Conservation (phyloP, 1,284 basidiomycete genomes). For the Ganoderma resinaceum region DNA sequence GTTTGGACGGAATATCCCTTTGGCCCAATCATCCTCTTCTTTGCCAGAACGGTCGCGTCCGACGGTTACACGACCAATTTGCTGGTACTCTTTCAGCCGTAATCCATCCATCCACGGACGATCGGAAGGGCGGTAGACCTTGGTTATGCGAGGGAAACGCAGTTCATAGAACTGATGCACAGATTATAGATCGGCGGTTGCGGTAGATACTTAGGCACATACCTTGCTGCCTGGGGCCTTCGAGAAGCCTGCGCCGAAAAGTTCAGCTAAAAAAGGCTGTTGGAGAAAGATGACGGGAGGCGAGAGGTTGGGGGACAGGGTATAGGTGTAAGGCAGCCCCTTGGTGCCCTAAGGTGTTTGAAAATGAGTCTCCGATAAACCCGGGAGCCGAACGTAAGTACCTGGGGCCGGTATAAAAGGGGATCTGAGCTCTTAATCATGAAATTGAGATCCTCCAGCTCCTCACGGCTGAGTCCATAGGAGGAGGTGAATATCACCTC, state of each 20-base stretch:
- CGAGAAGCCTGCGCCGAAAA: conserved; percentile 85
- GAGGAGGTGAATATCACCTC: conserved; percentile 76
- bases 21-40: conserved; percentile 48
- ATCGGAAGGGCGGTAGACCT: conserved; percentile 65
- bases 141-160: conserved; percentile 81
- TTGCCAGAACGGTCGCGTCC: conserved; percentile 55
- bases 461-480: conserved; percentile 71
- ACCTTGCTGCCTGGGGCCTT: conserved; percentile 66
- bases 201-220: conserved; percentile 25
- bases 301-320: conserved; percentile 53
- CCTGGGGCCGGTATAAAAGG: conserved; percentile 36
- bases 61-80: conserved; percentile 55
- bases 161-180: conserved; percentile 74
- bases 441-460: conserved; percentile 77
- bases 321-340: conserved; percentile 59
- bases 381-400: conserved; percentile 3
- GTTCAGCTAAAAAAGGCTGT: conserved; percentile 71
- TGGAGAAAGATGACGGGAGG: conserved; percentile 66
- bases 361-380: neutral
- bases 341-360: conserved; percentile 15
- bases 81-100: conserved; percentile 54
- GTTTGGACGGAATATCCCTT: conserved; percentile 46
- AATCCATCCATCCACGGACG: conserved; percentile 67
- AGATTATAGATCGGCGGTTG: conserved; percentile 14
- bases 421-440: conserved; percentile 60